Evolutionary conservation across 371 early-diverging fungal genomes (phyloP), one percentile per base, ranked within the genome.

Genomic region (Parasitella parasitica): DNA sequence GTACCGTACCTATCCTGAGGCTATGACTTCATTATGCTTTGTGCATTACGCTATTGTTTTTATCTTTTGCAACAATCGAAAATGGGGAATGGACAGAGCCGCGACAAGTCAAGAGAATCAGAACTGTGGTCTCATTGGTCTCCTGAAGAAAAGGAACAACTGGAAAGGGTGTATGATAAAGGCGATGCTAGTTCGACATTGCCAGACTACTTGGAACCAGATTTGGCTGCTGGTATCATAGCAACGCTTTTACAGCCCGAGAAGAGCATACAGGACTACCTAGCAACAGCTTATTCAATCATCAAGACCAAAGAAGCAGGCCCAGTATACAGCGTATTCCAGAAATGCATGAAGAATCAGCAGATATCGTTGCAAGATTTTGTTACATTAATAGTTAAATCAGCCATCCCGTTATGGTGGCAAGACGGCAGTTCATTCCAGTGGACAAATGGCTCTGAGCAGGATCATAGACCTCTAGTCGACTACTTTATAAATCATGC

Each of bases 351-450:
- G 11, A 26, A 66, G 27, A 30, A 53, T 15, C 18, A 61, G 1
- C 35, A 61, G 9, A 37, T 38, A 0, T 69, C 75, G 0, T 24
- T 79, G 11, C 36, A 71, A 16, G 51, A 48, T 12, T 76, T 76
- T 53, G 71, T 76, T 4, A 2, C 13, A 7, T 57, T 61, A 54
- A 50, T 70, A 2, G 72, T 71, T 0, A 27, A 24, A 5, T 56
- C 64, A 4, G 66, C 66, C 5, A 57, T 76, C n/a, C 74, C 71
- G 0, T 15, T 70, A 3, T 79, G 80, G 80, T 78, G 66, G 46
- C 46, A 66, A 61, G 57, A 50, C 15, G 67, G 58, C 8, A 66
- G 67, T 15, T 22, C 34, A 5, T 57, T 32, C 9, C 27, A 18
- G 13, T 46, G 41, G 43, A 15, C 24, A 22, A 46, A n/a, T 18